Evolutionary conservation across 192 early-diverging fungal genomes (phyloP).

Genomic region (Rhizoclosmatium globosum): DNA sequence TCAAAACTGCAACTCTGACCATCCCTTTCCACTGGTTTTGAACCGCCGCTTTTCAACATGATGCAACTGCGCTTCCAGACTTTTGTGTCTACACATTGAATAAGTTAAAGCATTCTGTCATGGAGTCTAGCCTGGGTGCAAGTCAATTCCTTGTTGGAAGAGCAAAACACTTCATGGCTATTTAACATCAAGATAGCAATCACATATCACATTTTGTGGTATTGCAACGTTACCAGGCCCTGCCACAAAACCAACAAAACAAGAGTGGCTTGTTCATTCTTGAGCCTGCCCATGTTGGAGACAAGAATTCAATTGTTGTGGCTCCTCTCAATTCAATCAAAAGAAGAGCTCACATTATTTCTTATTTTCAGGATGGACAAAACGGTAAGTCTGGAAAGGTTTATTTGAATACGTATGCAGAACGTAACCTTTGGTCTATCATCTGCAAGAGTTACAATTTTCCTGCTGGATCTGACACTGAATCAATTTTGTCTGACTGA

Average conservation of each 20-base stretch:
- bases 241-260: background rate
- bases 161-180: background rate
- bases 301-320: background rate
- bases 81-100: background rate
- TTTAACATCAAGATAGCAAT: background rate
- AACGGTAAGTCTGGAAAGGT: constrained; percentile 1
- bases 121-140: background rate
- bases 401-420: constrained; percentile 4
- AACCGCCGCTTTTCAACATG: no score
- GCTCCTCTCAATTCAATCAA: background rate
- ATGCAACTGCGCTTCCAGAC: background rate
- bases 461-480: no score
- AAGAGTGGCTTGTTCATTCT: background rate
- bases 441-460: no score
- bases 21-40: no score
- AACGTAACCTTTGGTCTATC: background rate
- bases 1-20: no score
- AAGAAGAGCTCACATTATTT: background rate
- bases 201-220: background rate
- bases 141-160: constrained; percentile 2
- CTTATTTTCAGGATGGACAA: constrained; percentile 12
- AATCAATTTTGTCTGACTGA: no score
- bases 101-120: background rate
- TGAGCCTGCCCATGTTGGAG: background rate
- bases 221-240: background rate